Conservation (phyloP, 1,284 basidiomycete genomes). For the Pseudozyma sp. region DNA sequence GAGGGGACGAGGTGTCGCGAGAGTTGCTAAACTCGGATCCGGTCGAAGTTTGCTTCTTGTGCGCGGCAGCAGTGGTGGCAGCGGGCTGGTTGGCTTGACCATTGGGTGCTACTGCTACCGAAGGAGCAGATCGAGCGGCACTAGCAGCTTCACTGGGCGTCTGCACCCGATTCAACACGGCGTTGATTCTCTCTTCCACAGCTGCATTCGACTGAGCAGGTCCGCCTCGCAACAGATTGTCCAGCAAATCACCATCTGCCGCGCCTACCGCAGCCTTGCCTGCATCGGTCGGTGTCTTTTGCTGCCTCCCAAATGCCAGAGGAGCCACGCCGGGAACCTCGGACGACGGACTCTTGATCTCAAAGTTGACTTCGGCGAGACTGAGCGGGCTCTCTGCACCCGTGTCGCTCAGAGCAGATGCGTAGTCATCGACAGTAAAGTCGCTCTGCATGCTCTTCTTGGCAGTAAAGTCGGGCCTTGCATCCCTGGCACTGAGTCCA, state of each 20-base stretch:
- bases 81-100: neutral
- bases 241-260: constrained; percentile 42
- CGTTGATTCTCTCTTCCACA: constrained; percentile 58
- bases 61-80: constrained; percentile 7
- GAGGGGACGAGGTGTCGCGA: constrained; percentile 39
- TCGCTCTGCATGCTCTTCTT: constrained; percentile 50
- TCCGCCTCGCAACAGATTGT: constrained; percentile 33
- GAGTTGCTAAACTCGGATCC: constrained; percentile 41
- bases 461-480: constrained; percentile 26
- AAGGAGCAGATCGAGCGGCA: neutral
- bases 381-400: constrained; percentile 47
- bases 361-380: constrained; percentile 45
- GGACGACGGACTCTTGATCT: constrained; percentile 15
- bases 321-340: constrained; percentile 19
- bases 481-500: constrained; percentile 15
- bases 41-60: constrained; percentile 47
- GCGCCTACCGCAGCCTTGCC: neutral
- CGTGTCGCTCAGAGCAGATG: constrained; percentile 33
- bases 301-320: constrained; percentile 14
- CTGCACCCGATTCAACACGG: constrained; percentile 49
- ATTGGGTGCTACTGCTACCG: constrained; percentile 4
- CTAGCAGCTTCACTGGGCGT: constrained; percentile 11
- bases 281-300: constrained; percentile 3
- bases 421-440: constrained; percentile 43
- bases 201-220: constrained; percentile 8